Conservation (phyloP, 768 basidiomycete species). For the Crucibulum laeve region DNA sequence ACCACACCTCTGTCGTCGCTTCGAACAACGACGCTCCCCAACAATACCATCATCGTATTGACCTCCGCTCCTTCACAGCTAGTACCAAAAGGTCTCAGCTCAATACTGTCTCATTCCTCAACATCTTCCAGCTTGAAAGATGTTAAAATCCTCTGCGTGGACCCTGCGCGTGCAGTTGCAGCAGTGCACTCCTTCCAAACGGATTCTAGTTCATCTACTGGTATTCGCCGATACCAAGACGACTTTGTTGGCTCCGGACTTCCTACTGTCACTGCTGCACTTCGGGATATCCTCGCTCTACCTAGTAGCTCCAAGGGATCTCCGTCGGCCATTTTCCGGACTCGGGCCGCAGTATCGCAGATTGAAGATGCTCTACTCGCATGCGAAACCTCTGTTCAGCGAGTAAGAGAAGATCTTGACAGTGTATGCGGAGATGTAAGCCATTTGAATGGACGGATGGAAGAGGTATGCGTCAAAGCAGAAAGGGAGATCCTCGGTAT, state of each 20-base stretch:
- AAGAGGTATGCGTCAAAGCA: constrained; percentile 30
- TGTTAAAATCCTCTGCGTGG: constrained; percentile 39
- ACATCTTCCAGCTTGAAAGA: constrained; percentile 2
- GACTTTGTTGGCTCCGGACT: constrained; percentile 57
- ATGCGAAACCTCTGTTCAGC: constrained; percentile 24
- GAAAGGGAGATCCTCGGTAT: constrained; percentile 33
- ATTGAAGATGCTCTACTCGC: constrained; percentile 35
- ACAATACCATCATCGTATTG: constrained; percentile 42
- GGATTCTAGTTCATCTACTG: constrained; percentile 38
- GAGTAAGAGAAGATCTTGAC: constrained; percentile 28
- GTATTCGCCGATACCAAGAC: constrained; percentile 64
- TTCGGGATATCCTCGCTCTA: constrained; percentile 21
- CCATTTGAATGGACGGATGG: constrained; percentile 30
- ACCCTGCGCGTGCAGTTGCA: constrained; percentile 54
- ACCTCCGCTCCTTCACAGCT: constrained; percentile 22
- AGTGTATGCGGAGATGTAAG: constrained; percentile 27
- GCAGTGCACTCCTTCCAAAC: constrained; percentile 47
- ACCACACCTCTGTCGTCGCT: constrained; percentile 42
- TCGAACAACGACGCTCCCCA: constrained; percentile 23
- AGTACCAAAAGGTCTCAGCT: constrained; percentile 7
- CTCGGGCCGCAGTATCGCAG: constrained; percentile 31
- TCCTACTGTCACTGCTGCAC: constrained; percentile 37
- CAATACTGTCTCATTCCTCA: neutral
- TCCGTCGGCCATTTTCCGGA: constrained; percentile 20
- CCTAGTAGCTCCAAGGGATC: constrained; percentile 5